phyloP scores from a whole-genome alignment of 805 yeast species.

The Starmerella bombi region DNA sequence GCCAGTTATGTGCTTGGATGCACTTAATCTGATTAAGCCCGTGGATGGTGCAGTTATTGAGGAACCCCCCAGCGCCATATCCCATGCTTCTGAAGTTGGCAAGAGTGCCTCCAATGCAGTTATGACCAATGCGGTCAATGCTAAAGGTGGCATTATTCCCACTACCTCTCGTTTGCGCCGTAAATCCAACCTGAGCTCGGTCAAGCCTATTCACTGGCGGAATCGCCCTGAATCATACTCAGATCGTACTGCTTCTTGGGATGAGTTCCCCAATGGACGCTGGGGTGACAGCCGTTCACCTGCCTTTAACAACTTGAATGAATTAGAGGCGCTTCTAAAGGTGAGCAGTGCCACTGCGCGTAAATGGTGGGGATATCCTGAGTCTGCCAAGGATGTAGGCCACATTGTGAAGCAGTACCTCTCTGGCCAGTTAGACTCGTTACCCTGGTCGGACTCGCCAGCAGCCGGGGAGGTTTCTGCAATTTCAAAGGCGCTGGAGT shows the following conservation, averaged over 20 bases:
- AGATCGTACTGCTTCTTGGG: conserved; percentile 86
- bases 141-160: background rate
- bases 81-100: background rate
- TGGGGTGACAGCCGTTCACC: conserved; percentile 98
- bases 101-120: background rate
- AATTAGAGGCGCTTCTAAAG: conserved; percentile 67
- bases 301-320: conserved; percentile 83
- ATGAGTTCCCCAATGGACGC: conserved; percentile 96
- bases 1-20: conserved; percentile 74
- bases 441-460: conserved; percentile 96
- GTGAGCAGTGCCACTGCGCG: conserved; percentile 62
- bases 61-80: conserved; percentile 24
- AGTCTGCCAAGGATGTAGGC: conserved; percentile 43
- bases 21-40: conserved; percentile 39
- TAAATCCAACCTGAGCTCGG: conserved; percentile 24
- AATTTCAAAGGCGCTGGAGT: conserved; percentile 45
- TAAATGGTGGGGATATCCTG: conserved; percentile 83
- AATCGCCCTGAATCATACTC: conserved; percentile 82
- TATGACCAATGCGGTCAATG: background rate
- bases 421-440: conserved; percentile 51
- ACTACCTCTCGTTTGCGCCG: conserved; percentile 11
- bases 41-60: background rate
- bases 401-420: conserved; percentile 55
- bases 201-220: conserved; percentile 94
- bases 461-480: conserved; percentile 60